A percentile compares a stretch with the other conserved stretches of the same genome.
These are phyloP conservation scores for Paecilomyces sp. DNA, from an alignment of 2,329 filamentous ascomycete species.

Conservation along the genomic window DNA sequence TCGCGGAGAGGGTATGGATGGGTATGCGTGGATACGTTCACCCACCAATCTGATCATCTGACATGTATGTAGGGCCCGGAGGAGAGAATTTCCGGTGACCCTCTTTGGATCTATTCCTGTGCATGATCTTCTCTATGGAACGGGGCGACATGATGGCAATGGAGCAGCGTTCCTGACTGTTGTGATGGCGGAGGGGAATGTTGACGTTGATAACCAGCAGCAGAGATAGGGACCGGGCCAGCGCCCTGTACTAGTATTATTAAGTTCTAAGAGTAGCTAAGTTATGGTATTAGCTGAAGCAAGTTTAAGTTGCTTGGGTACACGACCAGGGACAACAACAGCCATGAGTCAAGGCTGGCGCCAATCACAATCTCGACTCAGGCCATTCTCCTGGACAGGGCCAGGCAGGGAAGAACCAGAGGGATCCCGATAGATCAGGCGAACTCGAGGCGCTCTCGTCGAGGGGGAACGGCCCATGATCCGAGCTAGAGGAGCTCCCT, in stretches of 20 bases:
- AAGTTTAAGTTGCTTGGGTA: background rate
- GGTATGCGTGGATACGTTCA: constrained; percentile 4
- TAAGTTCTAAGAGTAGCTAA: background rate
- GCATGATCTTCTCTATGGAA: constrained; percentile 25
- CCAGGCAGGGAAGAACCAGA: background rate
- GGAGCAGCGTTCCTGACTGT: background rate
- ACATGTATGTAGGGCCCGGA: constrained; percentile 40
- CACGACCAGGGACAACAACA: background rate
- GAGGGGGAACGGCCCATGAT: background rate
- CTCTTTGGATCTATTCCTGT: constrained; percentile 28
- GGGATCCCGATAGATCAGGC: background rate
- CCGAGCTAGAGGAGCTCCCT: background rate
- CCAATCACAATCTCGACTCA: background rate
- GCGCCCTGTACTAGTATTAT: background rate
- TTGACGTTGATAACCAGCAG: background rate
- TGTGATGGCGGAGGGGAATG: background rate
- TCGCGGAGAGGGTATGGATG: constrained; percentile 5
- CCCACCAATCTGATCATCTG: constrained; percentile 40
- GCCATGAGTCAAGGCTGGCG: background rate
- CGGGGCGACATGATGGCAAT: background rate
- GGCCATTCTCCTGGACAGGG: background rate
- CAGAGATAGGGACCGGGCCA: background rate
- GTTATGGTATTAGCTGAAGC: background rate
- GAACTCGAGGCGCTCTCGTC: background rate
- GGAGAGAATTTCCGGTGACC: constrained; percentile 39